A percentile compares a stretch with the other conserved stretches of the same genome.
phyloP scores from a whole-genome alignment of 2,329 filamentous ascomycete species.

The Remersonia thermophila region DNA sequence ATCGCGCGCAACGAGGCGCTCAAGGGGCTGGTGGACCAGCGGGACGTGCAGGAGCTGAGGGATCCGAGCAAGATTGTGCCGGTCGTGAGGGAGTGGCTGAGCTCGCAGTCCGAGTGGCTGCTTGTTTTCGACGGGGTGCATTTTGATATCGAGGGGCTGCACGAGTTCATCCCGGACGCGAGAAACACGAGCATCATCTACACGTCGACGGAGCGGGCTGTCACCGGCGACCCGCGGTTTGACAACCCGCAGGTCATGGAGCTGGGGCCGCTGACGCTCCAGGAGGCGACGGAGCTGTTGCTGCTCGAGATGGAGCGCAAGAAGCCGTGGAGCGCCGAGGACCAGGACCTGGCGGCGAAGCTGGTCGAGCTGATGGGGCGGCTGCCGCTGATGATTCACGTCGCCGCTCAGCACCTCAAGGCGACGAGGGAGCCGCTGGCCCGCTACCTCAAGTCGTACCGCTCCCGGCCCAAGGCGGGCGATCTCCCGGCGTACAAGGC shows the following conservation, averaged over 20 bases:
- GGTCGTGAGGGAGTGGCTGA: slow-evolving; percentile 50
- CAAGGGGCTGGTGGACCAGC: slow-evolving; percentile 28
- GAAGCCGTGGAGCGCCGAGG: slow-evolving; percentile 39
- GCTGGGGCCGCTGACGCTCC: slow-evolving; percentile 39
- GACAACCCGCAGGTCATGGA: slow-evolving; percentile 46
- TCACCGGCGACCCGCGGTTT: slow-evolving; percentile 42
- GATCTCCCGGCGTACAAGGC: slow-evolving; percentile 34
- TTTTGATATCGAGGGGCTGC: slow-evolving; percentile 45
- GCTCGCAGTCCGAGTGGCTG: slow-evolving; percentile 50
- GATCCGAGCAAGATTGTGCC: slow-evolving; percentile 39
- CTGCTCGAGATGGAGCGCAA: slow-evolving; percentile 50
- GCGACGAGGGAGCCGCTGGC: slow-evolving; percentile 48
- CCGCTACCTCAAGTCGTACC: slow-evolving; percentile 46
- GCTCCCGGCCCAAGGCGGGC: slow-evolving; percentile 41
- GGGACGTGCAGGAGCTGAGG: slow-evolving; percentile 25
- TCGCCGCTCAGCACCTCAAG: slow-evolving; percentile 49
- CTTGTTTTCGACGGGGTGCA: slow-evolving; percentile 55
- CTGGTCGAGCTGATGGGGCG: slow-evolving; percentile 52
- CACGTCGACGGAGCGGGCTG: slow-evolving; percentile 51
- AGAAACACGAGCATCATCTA: slow-evolving; percentile 54
- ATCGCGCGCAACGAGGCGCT: slow-evolving; percentile 47
- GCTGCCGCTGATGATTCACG: slow-evolving; percentile 55
- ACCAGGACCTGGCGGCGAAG: slow-evolving; percentile 45
- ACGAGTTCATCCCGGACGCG: slow-evolving; percentile 51
- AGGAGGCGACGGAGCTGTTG: slow-evolving; percentile 48